Evolutionary conservation across 768 basidiomycete genomes (phyloP), one percentile per base, ranked within the genome.

Genomic region (Atractiella rhizophila): DNA sequence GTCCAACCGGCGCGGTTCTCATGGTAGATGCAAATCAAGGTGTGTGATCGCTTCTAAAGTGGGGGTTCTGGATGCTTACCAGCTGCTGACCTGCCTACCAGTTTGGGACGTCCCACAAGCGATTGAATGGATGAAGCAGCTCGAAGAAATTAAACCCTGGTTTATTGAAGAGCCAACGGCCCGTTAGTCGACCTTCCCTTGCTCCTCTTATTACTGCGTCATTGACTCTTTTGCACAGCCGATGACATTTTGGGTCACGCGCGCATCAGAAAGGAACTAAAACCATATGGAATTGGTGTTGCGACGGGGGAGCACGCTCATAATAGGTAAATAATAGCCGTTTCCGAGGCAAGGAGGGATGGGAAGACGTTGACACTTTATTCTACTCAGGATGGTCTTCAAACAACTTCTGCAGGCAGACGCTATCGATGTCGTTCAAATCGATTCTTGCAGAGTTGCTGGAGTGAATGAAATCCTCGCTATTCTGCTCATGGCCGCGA

Each of bases 1-100:
- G 86, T 5, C 82, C 82, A 9, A 83, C 83, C 0, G 86, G 88
- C 4, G 71, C 76, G 25, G 86, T 94, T 33, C 64, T 94, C 34
- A 94, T 94, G 86, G 79, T 94, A 46, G 86, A 94, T 59, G 78
- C 86, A 28, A 96, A 96, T 60, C 86, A 91, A 59, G 51, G 44
- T 47, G 25, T 29, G 37, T 21, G n/a, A n/a, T 26, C 2, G 7
- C 16, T 8, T 28, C 12, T 1, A 27, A 7, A 1, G 20, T 13
- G n/a, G 2, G 6, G 12, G 15, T 21, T n/a, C 15, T 15, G 4
- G 28, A 33, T 42, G 12, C 20, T 24, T 32, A 20, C 47, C 31
- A 20, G 25, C 28, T 28, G 10, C 10, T 24, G 16, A 4, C 23
- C 35, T 24, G n/a, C 35, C 15, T 32, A 24, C 37, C 50, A 47